Conservation (phyloP, 176 grass and related monocot species). For the Juncus effusus region DNA sequence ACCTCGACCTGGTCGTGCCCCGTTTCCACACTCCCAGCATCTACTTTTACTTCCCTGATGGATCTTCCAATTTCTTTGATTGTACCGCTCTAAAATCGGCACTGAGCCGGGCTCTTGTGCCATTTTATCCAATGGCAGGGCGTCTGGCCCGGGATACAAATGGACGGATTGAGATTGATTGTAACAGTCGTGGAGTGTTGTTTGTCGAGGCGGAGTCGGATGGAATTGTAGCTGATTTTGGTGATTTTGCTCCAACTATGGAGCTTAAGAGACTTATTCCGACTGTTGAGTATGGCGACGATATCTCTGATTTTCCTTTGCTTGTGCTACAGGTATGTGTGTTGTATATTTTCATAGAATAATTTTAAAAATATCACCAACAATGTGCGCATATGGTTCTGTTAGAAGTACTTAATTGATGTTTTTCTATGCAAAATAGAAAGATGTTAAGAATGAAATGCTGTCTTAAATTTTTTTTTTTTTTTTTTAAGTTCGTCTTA, state of each 20-base stretch:
- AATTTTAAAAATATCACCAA: too few relatives aligned
- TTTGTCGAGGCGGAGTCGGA: conserved; percentile 76
- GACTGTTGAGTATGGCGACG: conserved; percentile 61
- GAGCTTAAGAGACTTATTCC: conserved; percentile 76
- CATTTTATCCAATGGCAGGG: conserved; percentile 80
- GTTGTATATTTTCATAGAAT: too few relatives aligned
- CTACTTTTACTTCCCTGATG: conserved; percentile 65
- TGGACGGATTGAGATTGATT: conserved; percentile 78
- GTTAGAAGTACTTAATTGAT: too few relatives aligned
- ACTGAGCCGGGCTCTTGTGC: conserved; percentile 58
- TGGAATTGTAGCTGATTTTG: conserved; percentile 48
- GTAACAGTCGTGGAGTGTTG: conserved; percentile 66
- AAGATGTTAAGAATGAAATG: too few relatives aligned
- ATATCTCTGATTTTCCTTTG: conserved; percentile 68
- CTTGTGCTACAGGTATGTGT: conserved; percentile 68
- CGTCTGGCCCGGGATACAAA: conserved; percentile 66
- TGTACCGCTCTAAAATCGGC: conserved; percentile 43
- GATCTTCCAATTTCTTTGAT: conserved; percentile 42
- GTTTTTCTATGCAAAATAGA: too few relatives aligned
- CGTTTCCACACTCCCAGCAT: conserved; percentile 85
- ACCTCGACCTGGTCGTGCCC: conserved; percentile 75
- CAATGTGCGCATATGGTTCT: too few relatives aligned
- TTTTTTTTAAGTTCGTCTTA: conserved; percentile 8
- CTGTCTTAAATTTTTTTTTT: not conserved
- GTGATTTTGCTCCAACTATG: conserved; percentile 88